Evolutionary conservation across 108 stramenopile genomes (phyloP).

Genomic region (Cyclotella baltica): DNA sequence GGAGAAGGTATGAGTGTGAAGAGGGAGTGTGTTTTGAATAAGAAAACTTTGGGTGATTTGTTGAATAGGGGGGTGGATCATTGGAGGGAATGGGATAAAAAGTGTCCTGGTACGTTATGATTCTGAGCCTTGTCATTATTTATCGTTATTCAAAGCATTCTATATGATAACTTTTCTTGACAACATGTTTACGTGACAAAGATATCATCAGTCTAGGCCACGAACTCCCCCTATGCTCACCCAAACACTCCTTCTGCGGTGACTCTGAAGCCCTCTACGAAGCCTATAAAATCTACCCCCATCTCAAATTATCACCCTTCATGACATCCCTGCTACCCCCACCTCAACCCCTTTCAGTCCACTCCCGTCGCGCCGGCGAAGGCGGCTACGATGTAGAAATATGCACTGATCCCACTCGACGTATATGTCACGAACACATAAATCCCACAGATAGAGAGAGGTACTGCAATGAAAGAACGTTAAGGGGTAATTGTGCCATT

Average conservation of each 20-base stretch:
- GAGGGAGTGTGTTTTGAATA: constrained; percentile 33
- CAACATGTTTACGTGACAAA: neutral
- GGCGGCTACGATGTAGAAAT: constrained; percentile 45
- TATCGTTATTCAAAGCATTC: constrained; percentile 27
- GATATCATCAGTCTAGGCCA: constrained; percentile 7
- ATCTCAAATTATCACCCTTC: constrained; percentile 32
- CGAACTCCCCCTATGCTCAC: constrained; percentile 8
- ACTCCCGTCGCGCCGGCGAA: constrained; percentile 44
- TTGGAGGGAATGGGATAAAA: constrained; percentile 45
- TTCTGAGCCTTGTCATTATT: constrained; percentile 18
- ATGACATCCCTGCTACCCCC: constrained; percentile 39
- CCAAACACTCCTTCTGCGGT: constrained; percentile 32
- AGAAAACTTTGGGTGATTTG: constrained; percentile 15
- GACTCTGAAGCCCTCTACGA: constrained; percentile 33
- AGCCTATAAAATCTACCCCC: constrained; percentile 37
- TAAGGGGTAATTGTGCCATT: constrained; percentile 44
- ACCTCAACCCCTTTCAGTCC: constrained; percentile 34
- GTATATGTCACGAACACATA: constrained; percentile 33
- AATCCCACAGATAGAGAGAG: neutral
- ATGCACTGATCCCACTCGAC: constrained; percentile 30
- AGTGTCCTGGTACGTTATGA: constrained; percentile 40
- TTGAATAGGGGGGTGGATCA: constrained; percentile 32
- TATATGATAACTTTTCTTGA: neutral
- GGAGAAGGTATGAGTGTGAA: constrained; percentile 3
- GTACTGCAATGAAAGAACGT: constrained; percentile 36